Evolutionary conservation across 2,329 filamentous ascomycete species (phyloP), one percentile per base, ranked within the genome.

Genomic region (Didymella pomorum): DNA sequence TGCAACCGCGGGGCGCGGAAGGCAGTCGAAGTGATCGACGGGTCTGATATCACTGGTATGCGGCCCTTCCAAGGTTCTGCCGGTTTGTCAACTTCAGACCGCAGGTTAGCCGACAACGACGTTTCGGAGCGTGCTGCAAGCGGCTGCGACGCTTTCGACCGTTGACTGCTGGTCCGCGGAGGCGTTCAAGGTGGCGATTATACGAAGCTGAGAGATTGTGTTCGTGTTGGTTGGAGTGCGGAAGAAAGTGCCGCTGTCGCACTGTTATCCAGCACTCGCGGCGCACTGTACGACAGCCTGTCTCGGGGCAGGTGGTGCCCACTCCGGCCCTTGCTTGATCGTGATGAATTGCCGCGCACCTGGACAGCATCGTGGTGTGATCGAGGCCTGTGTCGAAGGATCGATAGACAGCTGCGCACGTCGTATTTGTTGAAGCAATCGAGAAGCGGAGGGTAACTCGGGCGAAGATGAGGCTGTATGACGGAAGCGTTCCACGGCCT

Each of bases 1-100:
- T 45, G 43, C 43, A 41, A 23, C n/a, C 16, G 35, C 35, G 35
- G 35, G 3, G 35, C 9, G 37, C 10, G 20, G 33, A 18, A 42
- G 39, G 23, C 25, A 35, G 20, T 18, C 20, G 41, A 11, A 21
- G n/a, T 44, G 56, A 58, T 58, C 41, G 56, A 51, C 56, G 45
- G 12, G n/a, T 26, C 50, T 58, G 56, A 53, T 53, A 54, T 54
- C 51, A 54, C 50, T 21, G 26, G 39, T 18, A 41, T 33, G 45
- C 41, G 25, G 33, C 18, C 25, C 18, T 46, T 48, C 35, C 41
- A 29, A 46, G 51, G n/a, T 45, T 50, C 21, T 33, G 39, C 56
- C 23, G 45, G 42, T 18, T 4, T 29, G 44, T 28, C 37, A 35
- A 20, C 18, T 18, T 16, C 29, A 44, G 21, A 42, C 20, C 21